Percentiles rank a stretch among this genome's conserved stretches.
These are phyloP conservation scores for Pseudisothecium myosuroides DNA, from an alignment of 225 moss, liverwort and hornwort species.

Conservation along the genomic window DNA sequence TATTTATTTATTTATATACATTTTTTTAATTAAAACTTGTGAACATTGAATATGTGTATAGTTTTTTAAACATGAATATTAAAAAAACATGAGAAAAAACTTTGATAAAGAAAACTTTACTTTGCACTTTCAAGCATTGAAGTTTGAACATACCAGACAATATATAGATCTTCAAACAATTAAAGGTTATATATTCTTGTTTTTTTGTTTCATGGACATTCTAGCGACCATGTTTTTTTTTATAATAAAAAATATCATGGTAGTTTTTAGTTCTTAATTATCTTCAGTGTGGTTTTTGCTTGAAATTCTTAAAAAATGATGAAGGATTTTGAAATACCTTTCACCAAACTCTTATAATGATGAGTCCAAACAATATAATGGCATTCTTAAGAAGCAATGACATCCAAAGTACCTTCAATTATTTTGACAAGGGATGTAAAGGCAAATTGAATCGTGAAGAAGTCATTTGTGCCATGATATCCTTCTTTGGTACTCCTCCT, in stretches of 20 bases:
- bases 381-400: neutral
- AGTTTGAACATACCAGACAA: neutral
- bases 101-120: neutral
- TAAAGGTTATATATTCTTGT: neutral
- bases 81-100: fast-evolving
- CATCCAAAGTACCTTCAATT: neutral
- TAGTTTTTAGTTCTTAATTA: too few relatives aligned
- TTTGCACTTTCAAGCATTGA: neutral
- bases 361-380: neutral
- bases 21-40: too few relatives aligned
- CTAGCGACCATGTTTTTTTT: neutral
- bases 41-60: neutral
- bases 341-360: neutral
- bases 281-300: too few relatives aligned
- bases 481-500: neutral
- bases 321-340: neutral
- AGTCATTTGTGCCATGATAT: neutral
- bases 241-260: neutral
- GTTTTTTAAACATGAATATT: neutral
- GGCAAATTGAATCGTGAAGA: neutral
- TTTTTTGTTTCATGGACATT: neutral
- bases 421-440: neutral
- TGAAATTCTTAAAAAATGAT: neutral
- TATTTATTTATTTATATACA: too few relatives aligned
- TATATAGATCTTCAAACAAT: neutral